These are phyloP conservation scores for Thalassiosira livingstoniorum DNA, from an alignment of 352 stramenopile species.

Conservation along the genomic window DNA sequence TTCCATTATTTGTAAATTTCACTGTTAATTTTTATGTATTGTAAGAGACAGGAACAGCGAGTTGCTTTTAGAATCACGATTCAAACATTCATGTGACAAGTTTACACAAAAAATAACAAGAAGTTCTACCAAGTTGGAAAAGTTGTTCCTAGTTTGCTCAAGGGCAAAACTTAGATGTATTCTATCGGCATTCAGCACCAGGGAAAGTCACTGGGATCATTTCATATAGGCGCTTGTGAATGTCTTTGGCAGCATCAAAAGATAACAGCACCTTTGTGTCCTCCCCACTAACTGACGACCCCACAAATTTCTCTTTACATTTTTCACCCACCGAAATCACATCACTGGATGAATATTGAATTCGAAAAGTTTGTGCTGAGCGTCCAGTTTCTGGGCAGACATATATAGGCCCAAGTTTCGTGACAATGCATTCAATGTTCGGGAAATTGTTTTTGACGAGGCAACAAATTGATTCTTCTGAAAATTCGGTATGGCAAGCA, in stretches of 20 bases:
- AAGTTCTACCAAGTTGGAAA: too few species aligned
- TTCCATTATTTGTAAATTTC: too few species aligned
- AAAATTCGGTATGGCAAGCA: background rate
- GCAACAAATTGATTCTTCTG: conserved; percentile 19
- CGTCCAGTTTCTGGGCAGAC: conserved; percentile 24
- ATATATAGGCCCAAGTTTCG: conserved; percentile 36
- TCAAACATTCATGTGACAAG: too few species aligned
- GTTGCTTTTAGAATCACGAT: too few species aligned
- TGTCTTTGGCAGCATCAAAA: conserved; percentile 45
- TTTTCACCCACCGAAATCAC: too few species aligned
- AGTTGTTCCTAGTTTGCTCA: too few species aligned
- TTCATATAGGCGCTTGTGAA: conserved; percentile 39
- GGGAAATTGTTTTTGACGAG: conserved; percentile 22
- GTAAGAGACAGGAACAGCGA: too few species aligned
- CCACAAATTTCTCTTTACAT: too few species aligned
- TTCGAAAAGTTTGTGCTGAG: conserved; percentile 40
- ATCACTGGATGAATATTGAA: conserved; percentile 36
- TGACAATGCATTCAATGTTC: conserved; percentile 31
- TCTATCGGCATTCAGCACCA: conserved; percentile 44
- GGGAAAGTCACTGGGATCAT: conserved; percentile 39
- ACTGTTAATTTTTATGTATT: too few species aligned
- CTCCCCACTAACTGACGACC: too few species aligned
- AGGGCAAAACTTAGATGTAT: too few species aligned
- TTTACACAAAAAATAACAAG: too few species aligned
- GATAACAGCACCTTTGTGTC: conserved; percentile 19